These are phyloP conservation scores for Pezicula neosporulosa DNA, from an alignment of 2,329 filamentous ascomycete genomes.

Conservation along the genomic window DNA sequence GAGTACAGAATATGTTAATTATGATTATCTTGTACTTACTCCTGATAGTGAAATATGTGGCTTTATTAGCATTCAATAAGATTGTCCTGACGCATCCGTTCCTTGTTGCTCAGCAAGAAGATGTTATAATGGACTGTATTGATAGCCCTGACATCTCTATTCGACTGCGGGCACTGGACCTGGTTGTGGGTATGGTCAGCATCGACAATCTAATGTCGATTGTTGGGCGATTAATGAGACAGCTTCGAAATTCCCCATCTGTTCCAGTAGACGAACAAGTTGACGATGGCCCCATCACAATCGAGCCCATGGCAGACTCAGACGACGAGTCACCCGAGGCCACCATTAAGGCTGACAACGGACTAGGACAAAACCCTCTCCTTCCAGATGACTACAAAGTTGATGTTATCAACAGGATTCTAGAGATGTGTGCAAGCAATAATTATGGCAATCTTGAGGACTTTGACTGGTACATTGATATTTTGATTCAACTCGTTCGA, in stretches of 20 bases:
- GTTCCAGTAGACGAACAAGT: constrained; percentile 39
- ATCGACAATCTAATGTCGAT: constrained; percentile 80
- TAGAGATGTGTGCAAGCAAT: constrained; percentile 85
- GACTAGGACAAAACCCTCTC: constrained; percentile 50
- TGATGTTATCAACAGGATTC: constrained; percentile 77
- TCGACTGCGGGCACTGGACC: constrained; percentile 83
- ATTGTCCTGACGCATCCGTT: constrained; percentile 86
- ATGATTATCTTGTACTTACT: constrained; percentile 1
- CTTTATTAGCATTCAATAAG: constrained; percentile 89
- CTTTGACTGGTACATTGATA: constrained; percentile 97
- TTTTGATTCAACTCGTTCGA: constrained; percentile 80
- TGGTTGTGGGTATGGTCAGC: constrained; percentile 92
- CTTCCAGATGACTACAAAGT: constrained; percentile 83
- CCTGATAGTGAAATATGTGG: constrained; percentile 86
- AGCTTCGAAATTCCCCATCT: constrained; percentile 67
- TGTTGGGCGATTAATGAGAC: constrained; percentile 81
- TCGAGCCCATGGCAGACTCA: constrained; percentile 38
- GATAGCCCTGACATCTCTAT: constrained; percentile 96
- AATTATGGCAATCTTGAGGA: constrained; percentile 84
- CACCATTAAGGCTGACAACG: constrained; percentile 45
- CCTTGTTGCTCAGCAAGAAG: constrained; percentile 87
- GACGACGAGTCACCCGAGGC: constrained; percentile 54
- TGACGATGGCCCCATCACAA: constrained; percentile 39
- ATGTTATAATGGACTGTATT: constrained; percentile 94
- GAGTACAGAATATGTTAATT: constrained; percentile 36